Evolutionary conservation across 805 yeast species (phyloP).

Genomic region (Helenozyma baotianmanensis): DNA sequence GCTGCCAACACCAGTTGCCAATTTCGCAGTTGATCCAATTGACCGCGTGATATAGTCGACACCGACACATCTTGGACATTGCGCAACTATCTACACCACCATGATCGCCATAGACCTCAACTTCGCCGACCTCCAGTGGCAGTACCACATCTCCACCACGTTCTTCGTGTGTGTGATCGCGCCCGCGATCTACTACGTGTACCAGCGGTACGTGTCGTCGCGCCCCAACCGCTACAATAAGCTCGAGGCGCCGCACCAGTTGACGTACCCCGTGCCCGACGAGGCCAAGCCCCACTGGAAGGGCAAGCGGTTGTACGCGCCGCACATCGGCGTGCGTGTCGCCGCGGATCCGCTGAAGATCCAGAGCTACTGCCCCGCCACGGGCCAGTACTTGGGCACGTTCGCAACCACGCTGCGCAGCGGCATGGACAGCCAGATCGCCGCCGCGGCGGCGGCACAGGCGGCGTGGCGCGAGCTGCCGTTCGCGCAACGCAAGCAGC

Average conservation of each 20-base stretch:
- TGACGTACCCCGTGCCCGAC: conserved; percentile 59
- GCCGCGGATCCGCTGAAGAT: conserved; percentile 63
- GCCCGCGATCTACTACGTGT: conserved; percentile 32
- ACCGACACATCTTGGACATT: too few relatives aligned
- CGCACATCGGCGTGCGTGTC: conserved; percentile 48
- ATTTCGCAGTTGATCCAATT: too few relatives aligned
- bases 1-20: too few relatives aligned
- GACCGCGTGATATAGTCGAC: too few relatives aligned
- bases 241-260: conserved; percentile 42
- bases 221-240: conserved; percentile 38
- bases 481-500: conserved; percentile 62
- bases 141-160: conserved; percentile 41
- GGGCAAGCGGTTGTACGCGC: conserved; percentile 69
- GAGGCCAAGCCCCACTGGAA: conserved; percentile 90
- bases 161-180: conserved; percentile 36
- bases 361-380: conserved; percentile 92
- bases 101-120: conserved; percentile 42
- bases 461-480: conserved; percentile 45
- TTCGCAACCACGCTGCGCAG: conserved; percentile 57
- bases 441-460: conserved; percentile 53
- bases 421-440: conserved; percentile 67
- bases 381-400: conserved; percentile 82
- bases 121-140: conserved; percentile 40
- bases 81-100: too few relatives aligned
- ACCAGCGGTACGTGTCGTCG: conserved; percentile 33